phyloP scores from a whole-genome alignment of 345 rosid species.

The Salix arbutifolia region DNA sequence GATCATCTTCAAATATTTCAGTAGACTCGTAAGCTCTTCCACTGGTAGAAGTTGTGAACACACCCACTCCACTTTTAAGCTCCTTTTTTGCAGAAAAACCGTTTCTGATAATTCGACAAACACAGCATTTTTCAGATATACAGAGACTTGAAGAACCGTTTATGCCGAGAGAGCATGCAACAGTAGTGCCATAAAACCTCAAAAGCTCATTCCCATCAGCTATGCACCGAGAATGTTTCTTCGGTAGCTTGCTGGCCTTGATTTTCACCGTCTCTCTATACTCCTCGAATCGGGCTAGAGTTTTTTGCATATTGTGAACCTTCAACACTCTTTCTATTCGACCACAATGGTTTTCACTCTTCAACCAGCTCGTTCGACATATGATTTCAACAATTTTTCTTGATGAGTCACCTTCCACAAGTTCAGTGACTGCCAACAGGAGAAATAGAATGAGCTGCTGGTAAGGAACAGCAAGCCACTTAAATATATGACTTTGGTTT shows the following conservation, averaged over 20 bases:
- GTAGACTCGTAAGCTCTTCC: slow-evolving; percentile 83
- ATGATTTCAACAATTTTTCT: slow-evolving; percentile 98
- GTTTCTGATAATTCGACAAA: slow-evolving; percentile 64
- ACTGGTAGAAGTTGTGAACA: slow-evolving; percentile 91
- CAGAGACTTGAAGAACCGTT: slow-evolving; percentile 80
- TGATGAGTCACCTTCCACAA: slow-evolving; percentile 92
- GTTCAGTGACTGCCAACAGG: slow-evolving; percentile 71
- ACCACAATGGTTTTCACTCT: slow-evolving; percentile 81
- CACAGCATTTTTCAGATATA: slow-evolving; percentile 68
- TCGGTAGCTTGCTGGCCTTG: slow-evolving; percentile 75
- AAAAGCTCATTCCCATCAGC: slow-evolving; percentile 96
- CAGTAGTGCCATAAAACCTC: slow-evolving; percentile 82
- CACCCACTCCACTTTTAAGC: slow-evolving; percentile 73
- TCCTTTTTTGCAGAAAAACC: slow-evolving; percentile 86
- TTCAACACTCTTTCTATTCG: slow-evolving; percentile 87
- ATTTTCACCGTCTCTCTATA: slow-evolving; percentile 81
- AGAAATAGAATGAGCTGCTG: slow-evolving; percentile 12
- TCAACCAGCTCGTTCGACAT: slow-evolving; percentile 85
- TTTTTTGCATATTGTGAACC: slow-evolving; percentile 93
- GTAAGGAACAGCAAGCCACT: background rate
- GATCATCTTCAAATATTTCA: slow-evolving; percentile 37
- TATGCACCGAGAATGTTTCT: slow-evolving; percentile 90
- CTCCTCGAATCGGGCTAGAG: slow-evolving; percentile 88
- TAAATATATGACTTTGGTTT: background rate
- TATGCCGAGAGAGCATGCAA: slow-evolving; percentile 82